Base-by-base conservation (phyloP, 1,284 basidiomycete genomes). In the Earliella scabrosa region DNA sequence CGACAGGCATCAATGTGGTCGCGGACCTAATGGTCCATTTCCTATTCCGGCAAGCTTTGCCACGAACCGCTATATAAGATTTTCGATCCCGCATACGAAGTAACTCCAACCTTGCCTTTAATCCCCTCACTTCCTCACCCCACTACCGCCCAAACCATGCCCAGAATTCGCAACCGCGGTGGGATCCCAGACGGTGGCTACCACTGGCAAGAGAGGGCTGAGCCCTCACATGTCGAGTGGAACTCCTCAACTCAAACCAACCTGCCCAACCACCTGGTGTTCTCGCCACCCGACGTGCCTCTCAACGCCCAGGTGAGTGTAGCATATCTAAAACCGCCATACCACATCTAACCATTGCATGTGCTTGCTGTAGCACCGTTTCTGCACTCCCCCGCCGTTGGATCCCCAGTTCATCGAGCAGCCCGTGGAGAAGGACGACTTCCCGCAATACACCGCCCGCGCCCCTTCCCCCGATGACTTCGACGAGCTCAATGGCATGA, bases 321-420 rank as follows among this genome's bases (percentile, higher is more conserved):
- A 11, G 47, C 41, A 29, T 3, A 27, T 4, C 18, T 18, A 39
- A 9, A 8, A 11, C n/a, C 20, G 18, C 34, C 16, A 27, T n/a
- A 26, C 27, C 14, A 24, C 9, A 13, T 3, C 36, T 43, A 10
- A 20, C 49, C 27, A 11, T 16, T 16, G 3, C 11, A 0, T 4
- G 4, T 10, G 4, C 34, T 3, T n/a, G 0, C 18, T 27, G 9
- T n/a, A 61, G 60, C 60, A 59, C 32, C 54, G 60, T 2, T 59
- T 54, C 43, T 44, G 45, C 49, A 59, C 60, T 10, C 60, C 60
- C 8, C 56, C 56, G 5, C 56, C 56, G 1, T 24, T 59, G 29
- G 60, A 62, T 29, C 46, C 57, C 14, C 36, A 31, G 2, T 45
- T 41, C 26, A 46, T 45, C 14, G 52, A 52, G 14, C 18, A 10